Evolutionary conservation across 2,329 filamentous ascomycete species (phyloP).

Genomic region (Cladosporium oxysporum): DNA sequence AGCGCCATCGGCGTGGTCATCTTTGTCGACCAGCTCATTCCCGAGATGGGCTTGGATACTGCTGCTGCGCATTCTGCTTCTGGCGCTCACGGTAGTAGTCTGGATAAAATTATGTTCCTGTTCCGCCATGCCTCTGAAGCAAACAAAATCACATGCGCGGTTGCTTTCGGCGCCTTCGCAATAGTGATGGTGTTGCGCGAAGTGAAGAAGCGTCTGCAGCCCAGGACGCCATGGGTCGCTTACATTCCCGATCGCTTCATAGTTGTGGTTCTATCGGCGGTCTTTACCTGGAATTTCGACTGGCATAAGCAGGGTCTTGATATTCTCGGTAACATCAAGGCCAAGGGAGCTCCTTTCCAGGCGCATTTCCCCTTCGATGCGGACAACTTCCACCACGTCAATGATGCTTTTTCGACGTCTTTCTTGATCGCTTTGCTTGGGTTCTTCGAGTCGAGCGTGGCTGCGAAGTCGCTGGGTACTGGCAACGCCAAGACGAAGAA

Average conservation of each 20-base stretch:
- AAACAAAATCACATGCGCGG: constrained; percentile 73
- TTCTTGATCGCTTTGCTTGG: constrained; percentile 92
- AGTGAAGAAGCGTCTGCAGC: constrained; percentile 77
- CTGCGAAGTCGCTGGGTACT: constrained; percentile 81
- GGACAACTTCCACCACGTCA: constrained; percentile 76
- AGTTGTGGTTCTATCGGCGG: constrained; percentile 80
- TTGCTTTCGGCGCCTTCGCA: constrained; percentile 77
- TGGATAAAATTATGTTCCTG: constrained; percentile 84
- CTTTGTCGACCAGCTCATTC: constrained; percentile 89
- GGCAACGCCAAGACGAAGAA: constrained; percentile 52
- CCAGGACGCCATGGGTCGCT: constrained; percentile 75
- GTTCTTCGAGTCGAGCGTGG: constrained; percentile 98
- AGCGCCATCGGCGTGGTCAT: constrained; percentile 97
- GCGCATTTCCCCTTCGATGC: constrained; percentile 85
- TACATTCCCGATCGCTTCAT: constrained; percentile 91
- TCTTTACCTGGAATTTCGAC: constrained; percentile 72
- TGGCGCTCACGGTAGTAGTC: constrained; percentile 80
- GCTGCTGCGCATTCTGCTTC: constrained; percentile 62
- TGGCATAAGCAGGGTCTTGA: constrained; percentile 82
- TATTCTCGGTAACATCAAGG: constrained; percentile 79
- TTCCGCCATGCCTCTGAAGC: constrained; percentile 64
- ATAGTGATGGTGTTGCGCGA: constrained; percentile 87
- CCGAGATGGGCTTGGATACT: constrained; percentile 76
- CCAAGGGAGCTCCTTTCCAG: constrained; percentile 70
- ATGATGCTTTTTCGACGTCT: constrained; percentile 83